These are phyloP conservation scores for Rhizopogon vinicolor DNA, from an alignment of 768 basidiomycete species.

Conservation along the genomic window DNA sequence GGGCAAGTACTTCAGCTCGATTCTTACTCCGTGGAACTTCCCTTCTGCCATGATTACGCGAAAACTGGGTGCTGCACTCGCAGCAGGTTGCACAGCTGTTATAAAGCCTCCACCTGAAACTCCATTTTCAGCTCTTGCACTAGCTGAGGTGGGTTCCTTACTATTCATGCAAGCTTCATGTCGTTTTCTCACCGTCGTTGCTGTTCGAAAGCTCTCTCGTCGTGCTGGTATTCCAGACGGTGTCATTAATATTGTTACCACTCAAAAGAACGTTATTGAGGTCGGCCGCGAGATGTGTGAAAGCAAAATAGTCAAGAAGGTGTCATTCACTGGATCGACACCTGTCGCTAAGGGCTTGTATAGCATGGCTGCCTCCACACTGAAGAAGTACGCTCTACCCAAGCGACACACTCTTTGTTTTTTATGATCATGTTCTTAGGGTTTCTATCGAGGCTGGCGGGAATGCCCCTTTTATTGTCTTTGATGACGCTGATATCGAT, in stretches of 20 bases:
- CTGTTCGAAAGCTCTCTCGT: slow-evolving; percentile 53
- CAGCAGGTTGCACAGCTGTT: slow-evolving; percentile 94
- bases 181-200: background rate
- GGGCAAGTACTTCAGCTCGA: slow-evolving; percentile 43
- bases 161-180: background rate
- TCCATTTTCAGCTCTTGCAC: slow-evolving; percentile 86
- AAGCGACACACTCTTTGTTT: background rate
- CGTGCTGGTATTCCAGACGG: slow-evolving; percentile 95
- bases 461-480: slow-evolving; percentile 95
- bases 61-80: slow-evolving; percentile 86
- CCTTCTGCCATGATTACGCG: slow-evolving; percentile 93
- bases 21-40: slow-evolving; percentile 90
- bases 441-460: slow-evolving; percentile 87
- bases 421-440: slow-evolving; percentile 21
- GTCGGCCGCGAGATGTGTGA: slow-evolving; percentile 95
- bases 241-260: slow-evolving; percentile 92
- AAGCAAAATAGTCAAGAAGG: slow-evolving; percentile 79
- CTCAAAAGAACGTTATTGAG: slow-evolving; percentile 76
- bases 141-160: slow-evolving; percentile 64
- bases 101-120: slow-evolving; percentile 96
- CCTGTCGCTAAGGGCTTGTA: slow-evolving; percentile 74
- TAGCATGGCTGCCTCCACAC: slow-evolving; percentile 64
- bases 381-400: slow-evolving; percentile 65
- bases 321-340: slow-evolving; percentile 90
- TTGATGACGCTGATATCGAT: slow-evolving; percentile 92